Evolutionary conservation across 495 filamentous ascomycete genomes (phyloP).

Genomic region (Physcia stellaris): DNA sequence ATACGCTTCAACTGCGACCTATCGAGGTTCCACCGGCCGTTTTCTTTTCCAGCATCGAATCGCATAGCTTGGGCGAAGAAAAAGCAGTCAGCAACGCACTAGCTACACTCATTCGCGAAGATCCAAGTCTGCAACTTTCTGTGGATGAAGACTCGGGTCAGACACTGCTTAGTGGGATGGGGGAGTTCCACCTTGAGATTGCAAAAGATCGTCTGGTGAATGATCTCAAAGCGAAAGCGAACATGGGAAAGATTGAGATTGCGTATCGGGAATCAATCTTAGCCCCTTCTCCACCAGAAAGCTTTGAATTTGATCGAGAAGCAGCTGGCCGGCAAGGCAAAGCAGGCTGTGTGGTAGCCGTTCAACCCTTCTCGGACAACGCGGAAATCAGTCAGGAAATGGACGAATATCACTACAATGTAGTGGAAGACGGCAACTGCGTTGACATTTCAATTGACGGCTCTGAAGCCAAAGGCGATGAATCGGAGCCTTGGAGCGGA

Average conservation of each 20-base stretch:
- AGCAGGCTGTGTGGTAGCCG: slow-evolving; percentile 55
- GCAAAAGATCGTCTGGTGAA: slow-evolving; percentile 75
- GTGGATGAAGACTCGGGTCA: slow-evolving; percentile 85
- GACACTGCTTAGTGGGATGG: slow-evolving; percentile 90
- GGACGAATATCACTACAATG: slow-evolving; percentile 9
- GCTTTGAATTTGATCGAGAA: slow-evolving; percentile 57
- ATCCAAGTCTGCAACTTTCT: slow-evolving; percentile 79
- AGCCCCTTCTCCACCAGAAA: slow-evolving; percentile 34
- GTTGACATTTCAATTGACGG: slow-evolving; percentile 40
- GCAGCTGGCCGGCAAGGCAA: slow-evolving; percentile 67
- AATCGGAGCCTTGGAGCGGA: slow-evolving; percentile 6
- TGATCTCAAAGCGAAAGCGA: slow-evolving; percentile 77
- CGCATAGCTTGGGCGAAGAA: slow-evolving; percentile 61
- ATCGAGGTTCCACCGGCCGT: slow-evolving; percentile 87
- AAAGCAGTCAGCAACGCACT: slow-evolving; percentile 68
- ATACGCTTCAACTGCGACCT: slow-evolving; percentile 69
- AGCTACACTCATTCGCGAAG: slow-evolving; percentile 69
- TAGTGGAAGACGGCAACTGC: slow-evolving; percentile 38
- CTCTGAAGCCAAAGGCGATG: slow-evolving; percentile 12
- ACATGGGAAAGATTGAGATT: slow-evolving; percentile 89
- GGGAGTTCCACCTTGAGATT: slow-evolving; percentile 94
- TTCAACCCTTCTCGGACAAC: slow-evolving; percentile 45
- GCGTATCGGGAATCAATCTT: slow-evolving; percentile 77
- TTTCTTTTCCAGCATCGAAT: slow-evolving; percentile 88
- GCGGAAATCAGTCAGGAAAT: slow-evolving; percentile 10